Base-by-base conservation (phyloP, 345 rosid species). In the Trapa bicornis region DNA sequence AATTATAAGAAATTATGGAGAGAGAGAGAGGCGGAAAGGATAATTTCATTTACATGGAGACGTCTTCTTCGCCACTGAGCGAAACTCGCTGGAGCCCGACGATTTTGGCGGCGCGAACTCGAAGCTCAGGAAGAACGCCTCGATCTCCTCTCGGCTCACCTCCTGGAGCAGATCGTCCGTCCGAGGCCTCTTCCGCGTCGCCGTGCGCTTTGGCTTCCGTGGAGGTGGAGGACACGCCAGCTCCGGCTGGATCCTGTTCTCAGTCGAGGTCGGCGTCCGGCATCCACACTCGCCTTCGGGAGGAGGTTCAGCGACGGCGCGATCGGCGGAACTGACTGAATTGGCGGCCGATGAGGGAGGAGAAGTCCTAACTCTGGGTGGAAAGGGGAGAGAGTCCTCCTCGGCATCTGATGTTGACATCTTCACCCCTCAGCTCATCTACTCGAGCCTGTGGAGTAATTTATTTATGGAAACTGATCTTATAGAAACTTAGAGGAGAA, bases 171-270 rank as follows among this genome's bases (percentile, higher is more conserved):
- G 48, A 11, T 64, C 63, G 17, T 48, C 37, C 41, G 36, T 22
- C 29, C 2, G 65, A 36, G 13, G 37, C 29, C 74, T 45, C 65
- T 43, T 67, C 42, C 58, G 64, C 29, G 14, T 42, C 57, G 57
- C 14, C 66, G 37, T 47, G 37, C 50, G 39, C 35, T 17, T 62
- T 68, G 64, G 47, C 75, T 67, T 67, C 68, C 43, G 35, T 0
- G 75, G 75, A 29, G 65, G 60, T 12, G 68, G 63, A 54, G 75
- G 75, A 42, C 75, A 73, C 11, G 50, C 41, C 53, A 67, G 63
- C 37, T 52, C 56, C 47, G 43, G 13, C 10, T 71, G 71, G n/a
- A 68, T 73, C 64, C 64, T 42, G 70, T 52, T 54, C 41, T 72
- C 64, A 41, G 5, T 3, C 13, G 75, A 73, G 42, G 71, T 68